Conservation (phyloP, 2,329 filamentous ascomycete genomes). For the Fusarium sp. region DNA sequence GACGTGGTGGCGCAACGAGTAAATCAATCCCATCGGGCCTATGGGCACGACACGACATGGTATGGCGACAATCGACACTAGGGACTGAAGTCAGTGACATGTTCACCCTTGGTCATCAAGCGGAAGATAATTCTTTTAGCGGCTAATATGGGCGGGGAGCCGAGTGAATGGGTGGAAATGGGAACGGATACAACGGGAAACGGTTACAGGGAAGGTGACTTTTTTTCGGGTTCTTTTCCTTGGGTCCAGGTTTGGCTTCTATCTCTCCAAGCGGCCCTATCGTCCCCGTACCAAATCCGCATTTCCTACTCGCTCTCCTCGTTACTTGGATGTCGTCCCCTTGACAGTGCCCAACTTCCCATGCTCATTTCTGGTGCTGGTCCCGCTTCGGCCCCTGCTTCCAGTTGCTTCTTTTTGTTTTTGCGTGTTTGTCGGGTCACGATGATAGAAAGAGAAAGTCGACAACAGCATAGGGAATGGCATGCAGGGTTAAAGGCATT, state of each 20-base stretch:
- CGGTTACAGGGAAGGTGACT: slow-evolving; percentile 29
- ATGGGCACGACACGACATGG: slow-evolving; percentile 8
- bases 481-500: slow-evolving; percentile 48
- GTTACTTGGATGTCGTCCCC: neutral
- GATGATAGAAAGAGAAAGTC: slow-evolving; percentile 44
- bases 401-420: slow-evolving; percentile 5
- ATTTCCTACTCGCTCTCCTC: slow-evolving; percentile 2
- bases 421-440: slow-evolving; percentile 30
- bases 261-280: slow-evolving; percentile 29
- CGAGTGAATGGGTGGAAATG: slow-evolving; percentile 21
- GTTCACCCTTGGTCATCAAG: slow-evolving; percentile 15
- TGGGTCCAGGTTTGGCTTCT: slow-evolving; percentile 25
- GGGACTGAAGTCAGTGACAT: slow-evolving; percentile 22
- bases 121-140: slow-evolving; percentile 14
- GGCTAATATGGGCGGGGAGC: slow-evolving; percentile 17
- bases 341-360: slow-evolving; percentile 2
- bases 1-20: slow-evolving; percentile 72
- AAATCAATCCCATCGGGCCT: slow-evolving; percentile 6
- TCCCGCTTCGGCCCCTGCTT: neutral
- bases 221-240: slow-evolving; percentile 11
- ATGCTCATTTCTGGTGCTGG: slow-evolving; percentile 4
- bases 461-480: slow-evolving; percentile 44
- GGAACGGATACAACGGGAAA: slow-evolving; percentile 30
- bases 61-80: slow-evolving; percentile 11
- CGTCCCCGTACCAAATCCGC: slow-evolving; percentile 17